A percentile compares a stretch with the other conserved stretches of the same genome.
Conservation (phyloP, 768 basidiomycete genomes). For the Sistotremastrum niveocremeum region DNA sequence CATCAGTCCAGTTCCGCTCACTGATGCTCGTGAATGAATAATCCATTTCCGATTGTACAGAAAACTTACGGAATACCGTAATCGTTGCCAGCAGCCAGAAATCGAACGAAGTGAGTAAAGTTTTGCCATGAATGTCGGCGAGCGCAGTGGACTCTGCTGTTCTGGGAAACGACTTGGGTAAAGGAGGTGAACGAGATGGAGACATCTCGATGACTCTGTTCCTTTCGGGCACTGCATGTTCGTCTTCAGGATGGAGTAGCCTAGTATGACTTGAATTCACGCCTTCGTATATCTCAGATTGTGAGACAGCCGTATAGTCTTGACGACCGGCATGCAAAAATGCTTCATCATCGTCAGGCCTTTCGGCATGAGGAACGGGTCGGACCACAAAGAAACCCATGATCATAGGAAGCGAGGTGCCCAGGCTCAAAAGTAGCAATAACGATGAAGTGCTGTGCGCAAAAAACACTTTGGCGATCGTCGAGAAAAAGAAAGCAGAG, state of each 20-base stretch:
- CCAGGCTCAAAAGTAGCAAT: slow-evolving; percentile 59
- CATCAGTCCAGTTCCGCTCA: slow-evolving; percentile 67
- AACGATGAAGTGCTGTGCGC: slow-evolving; percentile 71
- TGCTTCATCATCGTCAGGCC: slow-evolving; percentile 12
- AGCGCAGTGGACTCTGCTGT: no score
- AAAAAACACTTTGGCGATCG: slow-evolving; percentile 55
- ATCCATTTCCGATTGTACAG: neutral
- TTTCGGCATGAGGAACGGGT: slow-evolving; percentile 43
- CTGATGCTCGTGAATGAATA: slow-evolving; percentile 16
- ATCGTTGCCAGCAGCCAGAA: slow-evolving; percentile 53
- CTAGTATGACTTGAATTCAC: neutral
- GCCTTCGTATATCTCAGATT: neutral
- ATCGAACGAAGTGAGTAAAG: slow-evolving; percentile 36
- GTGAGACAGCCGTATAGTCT: neutral
- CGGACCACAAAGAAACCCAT: slow-evolving; percentile 63
- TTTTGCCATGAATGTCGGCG: slow-evolving; percentile 39
- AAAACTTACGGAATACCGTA: slow-evolving; percentile 38
- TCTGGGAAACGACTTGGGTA: no score
- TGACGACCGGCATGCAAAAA: no score
- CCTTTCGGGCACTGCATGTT: no score
- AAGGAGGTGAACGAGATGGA: no score
- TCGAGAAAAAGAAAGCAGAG: slow-evolving; percentile 82
- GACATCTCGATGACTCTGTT: no score
- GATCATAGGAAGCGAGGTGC: slow-evolving; percentile 69
- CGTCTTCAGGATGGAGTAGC: neutral